phyloP scores from a whole-genome alignment of 129 eudicot species.

The Solidago caesia region DNA sequence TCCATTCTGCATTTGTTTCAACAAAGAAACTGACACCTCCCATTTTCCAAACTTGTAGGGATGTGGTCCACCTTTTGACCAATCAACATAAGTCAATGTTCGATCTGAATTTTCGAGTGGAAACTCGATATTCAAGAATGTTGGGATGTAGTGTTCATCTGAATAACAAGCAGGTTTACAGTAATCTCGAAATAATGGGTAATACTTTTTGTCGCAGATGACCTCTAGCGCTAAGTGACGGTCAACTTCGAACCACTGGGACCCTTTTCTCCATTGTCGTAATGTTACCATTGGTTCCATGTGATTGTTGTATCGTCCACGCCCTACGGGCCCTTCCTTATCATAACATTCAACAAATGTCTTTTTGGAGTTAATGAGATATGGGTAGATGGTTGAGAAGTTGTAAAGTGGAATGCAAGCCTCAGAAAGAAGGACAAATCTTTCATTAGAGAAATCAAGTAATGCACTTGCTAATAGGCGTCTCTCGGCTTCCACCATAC shows the following conservation, averaged over 20 bases:
- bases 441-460: conserved; percentile 59
- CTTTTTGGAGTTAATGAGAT: conserved; percentile 46
- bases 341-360: conserved; percentile 67
- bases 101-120: conserved; percentile 45
- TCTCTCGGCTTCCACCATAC: conserved; percentile 78
- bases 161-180: conserved; percentile 74
- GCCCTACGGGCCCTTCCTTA: conserved; percentile 52
- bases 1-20: conserved; percentile 49
- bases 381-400: conserved; percentile 54
- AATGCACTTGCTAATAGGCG: conserved; percentile 69
- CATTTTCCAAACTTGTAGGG: conserved; percentile 47
- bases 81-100: conserved; percentile 75
- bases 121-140: conserved; percentile 43
- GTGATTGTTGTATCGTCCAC: conserved; percentile 49
- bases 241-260: conserved; percentile 74
- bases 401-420: conserved; percentile 74
- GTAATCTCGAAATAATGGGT: conserved; percentile 37
- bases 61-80: conserved; percentile 87
- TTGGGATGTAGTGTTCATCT: conserved; percentile 78
- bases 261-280: conserved; percentile 69
- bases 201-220: conserved; percentile 45
- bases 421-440: conserved; percentile 70
- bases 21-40: conserved; percentile 39
- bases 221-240: conserved; percentile 64
- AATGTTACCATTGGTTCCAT: conserved; percentile 48